Percentiles rank a stretch among this genome's conserved stretches.
Conservation (phyloP, 2,329 filamentous ascomycete genomes). For the Fusarium musae region DNA sequence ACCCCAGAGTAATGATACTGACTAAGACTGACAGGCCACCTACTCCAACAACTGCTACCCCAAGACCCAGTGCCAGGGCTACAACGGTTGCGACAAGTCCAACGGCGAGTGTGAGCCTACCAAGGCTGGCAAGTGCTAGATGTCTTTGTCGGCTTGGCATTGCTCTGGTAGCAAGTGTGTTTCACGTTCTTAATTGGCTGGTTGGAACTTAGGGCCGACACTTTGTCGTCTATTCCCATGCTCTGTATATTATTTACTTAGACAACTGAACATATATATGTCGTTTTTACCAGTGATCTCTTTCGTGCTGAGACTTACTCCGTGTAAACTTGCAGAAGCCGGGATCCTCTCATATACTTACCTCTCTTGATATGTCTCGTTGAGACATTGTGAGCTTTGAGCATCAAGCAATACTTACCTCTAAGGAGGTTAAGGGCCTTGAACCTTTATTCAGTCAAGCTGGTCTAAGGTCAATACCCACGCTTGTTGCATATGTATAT, state of each 20-base stretch:
- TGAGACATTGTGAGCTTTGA: too few species aligned
- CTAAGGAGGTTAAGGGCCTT: too few species aligned
- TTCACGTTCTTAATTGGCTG: background rate
- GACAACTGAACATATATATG: background rate
- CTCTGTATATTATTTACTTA: background rate
- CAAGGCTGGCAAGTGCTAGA: constrained; percentile 35
- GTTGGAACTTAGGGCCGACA: rapidly evolving
- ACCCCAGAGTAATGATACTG: too few species aligned
- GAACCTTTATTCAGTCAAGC: too few species aligned
- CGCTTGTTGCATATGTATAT: too few species aligned
- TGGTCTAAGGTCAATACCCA: too few species aligned
- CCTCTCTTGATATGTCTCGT: too few species aligned
- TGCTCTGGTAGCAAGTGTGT: background rate
- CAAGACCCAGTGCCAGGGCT: constrained; percentile 46
- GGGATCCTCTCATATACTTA: too few species aligned
- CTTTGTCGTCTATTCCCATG: rapidly evolving
- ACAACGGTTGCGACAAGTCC: constrained; percentile 46
- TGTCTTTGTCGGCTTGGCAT: rapidly evolving
- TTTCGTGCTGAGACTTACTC: background rate
- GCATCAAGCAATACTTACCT: too few species aligned
- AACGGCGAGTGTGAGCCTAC: constrained; percentile 45
- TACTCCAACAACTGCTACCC: constrained; percentile 48
- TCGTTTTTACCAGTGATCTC: background rate
- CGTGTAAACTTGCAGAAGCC: too few species aligned
- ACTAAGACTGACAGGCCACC: constrained; percentile 24